Evolutionary conservation across 139 green algal genomes (phyloP).

Genomic region (Ettlia oleoabundans): DNA sequence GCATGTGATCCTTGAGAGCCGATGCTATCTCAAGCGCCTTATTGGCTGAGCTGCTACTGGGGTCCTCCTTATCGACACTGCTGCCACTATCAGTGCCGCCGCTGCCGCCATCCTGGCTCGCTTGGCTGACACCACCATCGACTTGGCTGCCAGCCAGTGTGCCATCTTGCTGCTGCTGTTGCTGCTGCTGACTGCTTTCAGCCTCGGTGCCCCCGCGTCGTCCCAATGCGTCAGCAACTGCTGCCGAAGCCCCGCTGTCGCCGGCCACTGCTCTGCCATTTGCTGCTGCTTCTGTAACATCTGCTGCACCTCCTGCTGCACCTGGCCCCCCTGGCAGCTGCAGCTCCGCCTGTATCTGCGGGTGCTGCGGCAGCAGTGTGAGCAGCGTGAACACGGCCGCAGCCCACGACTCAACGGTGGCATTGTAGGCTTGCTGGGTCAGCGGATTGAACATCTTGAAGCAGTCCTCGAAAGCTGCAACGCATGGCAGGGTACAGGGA

Average conservation of each 20-base stretch:
- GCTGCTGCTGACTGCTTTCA: background rate
- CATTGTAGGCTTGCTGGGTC: slow-evolving; percentile 49
- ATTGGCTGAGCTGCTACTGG: background rate
- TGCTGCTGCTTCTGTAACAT: background rate
- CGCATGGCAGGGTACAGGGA: background rate
- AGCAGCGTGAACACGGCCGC: slow-evolving; percentile 70
- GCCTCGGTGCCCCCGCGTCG: too few relatives aligned
- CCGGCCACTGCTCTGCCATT: background rate
- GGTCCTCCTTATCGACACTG: too few relatives aligned
- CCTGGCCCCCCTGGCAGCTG: background rate
- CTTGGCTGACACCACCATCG: background rate
- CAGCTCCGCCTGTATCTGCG: slow-evolving; percentile 26
- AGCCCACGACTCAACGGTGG: slow-evolving; percentile 62
- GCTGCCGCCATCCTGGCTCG: background rate
- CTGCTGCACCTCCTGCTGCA: background rate
- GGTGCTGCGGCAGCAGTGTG: slow-evolving; percentile 72
- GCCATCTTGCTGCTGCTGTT: background rate
- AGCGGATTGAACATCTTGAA: slow-evolving; percentile 98
- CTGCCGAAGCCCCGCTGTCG: background rate
- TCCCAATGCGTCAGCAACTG: background rate
- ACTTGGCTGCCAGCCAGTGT: background rate
- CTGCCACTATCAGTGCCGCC: background rate
- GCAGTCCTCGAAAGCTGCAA: slow-evolving; percentile 87
- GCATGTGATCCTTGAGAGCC: slow-evolving; percentile 17
- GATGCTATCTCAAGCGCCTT: slow-evolving; percentile 20